These are phyloP conservation scores for Blastocystis sp. DNA, from an alignment of 352 stramenopile genomes.

Conservation along the genomic window DNA sequence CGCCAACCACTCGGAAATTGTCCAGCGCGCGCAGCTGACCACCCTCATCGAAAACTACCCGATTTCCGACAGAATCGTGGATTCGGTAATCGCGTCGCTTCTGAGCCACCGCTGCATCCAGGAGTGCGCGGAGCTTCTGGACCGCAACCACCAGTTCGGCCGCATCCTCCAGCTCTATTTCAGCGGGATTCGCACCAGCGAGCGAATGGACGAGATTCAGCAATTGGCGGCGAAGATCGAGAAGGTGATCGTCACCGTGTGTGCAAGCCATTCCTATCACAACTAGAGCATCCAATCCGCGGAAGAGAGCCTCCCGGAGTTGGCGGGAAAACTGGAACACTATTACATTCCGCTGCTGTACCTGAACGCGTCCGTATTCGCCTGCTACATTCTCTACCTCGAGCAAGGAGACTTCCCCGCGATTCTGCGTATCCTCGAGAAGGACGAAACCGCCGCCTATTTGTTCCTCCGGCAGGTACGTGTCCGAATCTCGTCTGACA, in stretches of 20 bases:
- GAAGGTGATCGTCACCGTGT: neutral
- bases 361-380: neutral
- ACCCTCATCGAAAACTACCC: constrained; percentile 10
- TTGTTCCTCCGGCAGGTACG: neutral
- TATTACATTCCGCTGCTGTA: constrained; percentile 17
- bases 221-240: neutral
- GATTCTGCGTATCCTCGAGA: neutral
- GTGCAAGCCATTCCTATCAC: neutral
- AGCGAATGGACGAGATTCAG: neutral
- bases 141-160: neutral
- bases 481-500: neutral
- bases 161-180: neutral
- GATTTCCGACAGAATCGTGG: neutral
- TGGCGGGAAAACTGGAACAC: neutral
- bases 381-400: constrained; percentile 1
- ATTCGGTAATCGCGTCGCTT: neutral
- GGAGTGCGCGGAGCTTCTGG: neutral
- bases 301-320: neutral
- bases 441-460: neutral
- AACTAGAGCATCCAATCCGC: neutral
- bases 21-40: neutral
- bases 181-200: neutral
- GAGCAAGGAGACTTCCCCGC: neutral
- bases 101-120: neutral
- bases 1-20: neutral